Conservation (phyloP, 495 filamentous ascomycete genomes). For the Mytilinidion resinicola region DNA sequence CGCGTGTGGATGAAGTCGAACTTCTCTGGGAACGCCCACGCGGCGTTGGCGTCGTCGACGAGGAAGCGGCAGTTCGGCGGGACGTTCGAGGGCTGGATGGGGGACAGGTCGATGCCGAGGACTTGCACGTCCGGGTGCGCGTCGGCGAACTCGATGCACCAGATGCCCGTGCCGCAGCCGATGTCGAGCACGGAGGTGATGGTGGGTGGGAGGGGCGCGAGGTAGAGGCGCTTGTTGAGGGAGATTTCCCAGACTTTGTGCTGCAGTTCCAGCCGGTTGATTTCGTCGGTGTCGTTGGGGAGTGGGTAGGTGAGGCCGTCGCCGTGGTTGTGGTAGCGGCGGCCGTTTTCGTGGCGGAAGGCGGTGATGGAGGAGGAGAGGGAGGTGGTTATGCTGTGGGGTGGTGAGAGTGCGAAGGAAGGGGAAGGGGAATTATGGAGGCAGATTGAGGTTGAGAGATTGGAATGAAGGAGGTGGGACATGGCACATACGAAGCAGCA, state of each 20-base stretch:
- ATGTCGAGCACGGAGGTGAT: constrained; percentile 22
- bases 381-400: constrained; percentile 10
- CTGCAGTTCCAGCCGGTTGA: constrained; percentile 8
- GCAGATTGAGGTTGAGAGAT: not conserved
- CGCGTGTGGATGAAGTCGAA: constrained; percentile 35
- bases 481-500: not conserved
- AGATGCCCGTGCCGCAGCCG: constrained; percentile 23
- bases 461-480: not conserved
- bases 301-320: constrained; percentile 14
- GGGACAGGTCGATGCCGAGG: constrained; percentile 30
- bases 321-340: constrained; percentile 27
- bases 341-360: constrained; percentile 24
- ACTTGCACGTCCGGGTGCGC: constrained; percentile 18
- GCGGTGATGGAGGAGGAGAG: constrained; percentile 23
- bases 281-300: constrained; percentile 13
- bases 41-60: constrained; percentile 30
- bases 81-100: constrained; percentile 31
- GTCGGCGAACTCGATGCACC: constrained; percentile 22
- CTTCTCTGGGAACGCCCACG: constrained; percentile 25
- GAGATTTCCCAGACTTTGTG: not conserved
- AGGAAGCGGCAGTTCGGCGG: constrained; percentile 33
- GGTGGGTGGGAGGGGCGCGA: constrained; percentile 15
- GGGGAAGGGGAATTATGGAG: not conserved
- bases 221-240: constrained; percentile 16
- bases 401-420: constrained; percentile 23